A percentile compares a stretch with the other conserved stretches of the same genome.
phyloP scores from a whole-genome alignment of 2,329 filamentous ascomycete genomes.

The Trichoderma atroviride region DNA sequence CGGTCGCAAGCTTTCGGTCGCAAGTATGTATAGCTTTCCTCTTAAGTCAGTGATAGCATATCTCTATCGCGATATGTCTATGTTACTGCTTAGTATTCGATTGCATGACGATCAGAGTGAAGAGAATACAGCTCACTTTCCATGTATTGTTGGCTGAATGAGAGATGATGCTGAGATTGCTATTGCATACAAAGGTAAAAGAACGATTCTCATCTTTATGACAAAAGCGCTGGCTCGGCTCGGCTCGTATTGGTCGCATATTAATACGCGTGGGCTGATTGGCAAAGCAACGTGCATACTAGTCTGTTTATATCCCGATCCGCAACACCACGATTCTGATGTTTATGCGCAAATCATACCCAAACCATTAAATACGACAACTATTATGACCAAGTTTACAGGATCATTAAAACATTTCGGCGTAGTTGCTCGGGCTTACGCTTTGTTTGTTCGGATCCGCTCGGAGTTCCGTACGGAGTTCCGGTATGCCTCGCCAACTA shows the following conservation, averaged over 20 bases:
- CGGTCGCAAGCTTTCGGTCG: neutral
- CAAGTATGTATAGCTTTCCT: neutral
- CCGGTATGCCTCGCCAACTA: neutral
- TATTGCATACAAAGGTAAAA: neutral
- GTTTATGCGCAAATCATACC: neutral
- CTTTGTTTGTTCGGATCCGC: neutral
- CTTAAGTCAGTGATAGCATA: neutral
- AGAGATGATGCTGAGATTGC: neutral
- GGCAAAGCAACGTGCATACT: neutral
- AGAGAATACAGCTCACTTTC: neutral
- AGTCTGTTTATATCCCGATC: neutral
- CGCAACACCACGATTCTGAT: neutral
- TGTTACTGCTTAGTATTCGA: neutral
- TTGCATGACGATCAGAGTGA: neutral
- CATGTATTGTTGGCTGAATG: neutral
- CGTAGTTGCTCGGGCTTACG: neutral
- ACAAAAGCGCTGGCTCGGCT: neutral
- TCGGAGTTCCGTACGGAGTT: conserved; percentile 7
- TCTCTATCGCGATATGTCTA: neutral
- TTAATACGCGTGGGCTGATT: neutral
- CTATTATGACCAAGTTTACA: neutral
- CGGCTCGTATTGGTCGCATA: neutral
- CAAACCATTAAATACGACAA: neutral
- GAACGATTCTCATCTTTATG: neutral
- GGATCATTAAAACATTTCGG: neutral